A percentile compares a stretch with the other conserved stretches of the same genome.
Conservation (phyloP, 768 basidiomycete species). For the Lactarius sanguifluus region DNA sequence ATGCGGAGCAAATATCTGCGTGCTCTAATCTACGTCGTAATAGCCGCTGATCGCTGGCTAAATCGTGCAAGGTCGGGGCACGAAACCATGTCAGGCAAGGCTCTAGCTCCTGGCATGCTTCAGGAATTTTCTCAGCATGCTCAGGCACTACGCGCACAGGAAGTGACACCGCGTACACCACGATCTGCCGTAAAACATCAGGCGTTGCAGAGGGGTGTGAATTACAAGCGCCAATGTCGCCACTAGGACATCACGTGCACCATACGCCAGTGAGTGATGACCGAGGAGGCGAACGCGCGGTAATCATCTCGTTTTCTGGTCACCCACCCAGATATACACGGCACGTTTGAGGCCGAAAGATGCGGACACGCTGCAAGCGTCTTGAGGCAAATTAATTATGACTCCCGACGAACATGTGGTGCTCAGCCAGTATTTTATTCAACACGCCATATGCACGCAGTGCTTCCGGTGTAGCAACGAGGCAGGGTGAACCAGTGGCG, state of each 20-base stretch:
- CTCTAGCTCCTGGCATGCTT: background rate
- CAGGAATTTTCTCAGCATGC: background rate
- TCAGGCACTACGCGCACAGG: background rate
- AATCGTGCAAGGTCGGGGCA: conserved; percentile 5
- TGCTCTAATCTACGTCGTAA: conserved; percentile 1
- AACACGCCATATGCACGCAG: background rate
- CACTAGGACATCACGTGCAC: background rate
- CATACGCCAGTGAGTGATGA: background rate
- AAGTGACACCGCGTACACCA: background rate
- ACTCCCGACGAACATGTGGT: background rate
- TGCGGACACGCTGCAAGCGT: background rate
- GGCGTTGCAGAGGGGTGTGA: conserved; percentile 14
- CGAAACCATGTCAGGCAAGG: background rate
- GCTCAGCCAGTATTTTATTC: background rate
- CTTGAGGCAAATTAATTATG: background rate
- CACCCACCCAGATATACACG: no score
- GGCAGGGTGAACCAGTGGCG: background rate
- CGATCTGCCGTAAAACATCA: background rate
- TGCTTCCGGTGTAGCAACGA: background rate
- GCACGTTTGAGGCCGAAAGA: background rate
- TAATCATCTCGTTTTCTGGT: background rate
- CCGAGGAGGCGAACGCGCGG: background rate
- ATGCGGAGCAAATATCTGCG: background rate
- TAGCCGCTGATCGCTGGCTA: background rate
- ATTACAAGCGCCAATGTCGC: background rate